phyloP scores from a whole-genome alignment of 148 eudicot genomes.

The Arctostaphylos glauca region DNA sequence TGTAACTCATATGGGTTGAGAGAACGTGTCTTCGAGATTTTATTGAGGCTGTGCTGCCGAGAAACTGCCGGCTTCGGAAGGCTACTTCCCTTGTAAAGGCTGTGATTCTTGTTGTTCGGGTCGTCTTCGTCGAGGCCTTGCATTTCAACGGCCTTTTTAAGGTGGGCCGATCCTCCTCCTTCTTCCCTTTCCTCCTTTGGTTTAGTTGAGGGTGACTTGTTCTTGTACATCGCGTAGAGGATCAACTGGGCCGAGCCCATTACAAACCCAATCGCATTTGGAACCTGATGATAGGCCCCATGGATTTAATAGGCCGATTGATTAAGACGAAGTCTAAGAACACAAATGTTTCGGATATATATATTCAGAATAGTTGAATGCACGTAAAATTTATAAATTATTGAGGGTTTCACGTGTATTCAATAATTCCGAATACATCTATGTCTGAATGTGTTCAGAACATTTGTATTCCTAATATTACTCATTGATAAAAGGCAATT shows the following conservation, averaged over 20 bases:
- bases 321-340: too few relatives aligned
- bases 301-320: not conserved
- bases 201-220: conserved; percentile 12
- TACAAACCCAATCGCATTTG: conserved; percentile 38
- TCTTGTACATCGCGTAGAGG: conserved; percentile 31
- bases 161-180: conserved; percentile 21
- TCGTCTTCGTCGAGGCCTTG: conserved; percentile 19
- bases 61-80: conserved; percentile 24
- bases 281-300: conserved; percentile 25
- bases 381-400: too few relatives aligned
- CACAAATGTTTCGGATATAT: too few relatives aligned
- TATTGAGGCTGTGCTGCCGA: conserved; percentile 13
- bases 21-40: conserved; percentile 23
- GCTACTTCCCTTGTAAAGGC: conserved; percentile 26
- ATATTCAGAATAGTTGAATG: too few relatives aligned
- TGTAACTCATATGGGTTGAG: conserved; percentile 17
- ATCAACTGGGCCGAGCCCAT: conserved; percentile 33
- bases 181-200: conserved; percentile 5
- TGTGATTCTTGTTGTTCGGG: not conserved
- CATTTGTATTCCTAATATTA: too few relatives aligned
- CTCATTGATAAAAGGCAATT: too few relatives aligned
- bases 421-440: too few relatives aligned
- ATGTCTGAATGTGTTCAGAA: too few relatives aligned
- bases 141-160: conserved; percentile 17
- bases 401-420: too few relatives aligned